Evolutionary conservation across 2,329 filamentous ascomycete species (phyloP).

Genomic region (Aulographum hederae): DNA sequence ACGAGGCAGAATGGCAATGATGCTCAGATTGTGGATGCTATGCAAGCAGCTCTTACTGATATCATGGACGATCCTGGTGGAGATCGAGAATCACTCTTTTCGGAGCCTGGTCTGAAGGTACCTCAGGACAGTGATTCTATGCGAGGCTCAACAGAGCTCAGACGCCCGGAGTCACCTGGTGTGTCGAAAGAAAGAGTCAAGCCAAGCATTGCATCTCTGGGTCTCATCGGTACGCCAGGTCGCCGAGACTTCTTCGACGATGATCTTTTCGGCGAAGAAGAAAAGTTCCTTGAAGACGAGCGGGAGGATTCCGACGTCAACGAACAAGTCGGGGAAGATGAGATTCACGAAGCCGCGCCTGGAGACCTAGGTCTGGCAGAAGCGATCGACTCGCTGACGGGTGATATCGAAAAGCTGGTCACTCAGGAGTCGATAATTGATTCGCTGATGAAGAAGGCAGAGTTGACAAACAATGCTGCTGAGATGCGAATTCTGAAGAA

Average conservation of each 20-base stretch:
- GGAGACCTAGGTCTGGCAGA: conserved; percentile 87
- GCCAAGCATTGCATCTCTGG: conserved; percentile 79
- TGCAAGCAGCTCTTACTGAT: conserved; percentile 79
- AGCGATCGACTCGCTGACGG: conserved; percentile 72
- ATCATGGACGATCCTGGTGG: conserved; percentile 74
- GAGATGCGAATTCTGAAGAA: conserved; percentile 85
- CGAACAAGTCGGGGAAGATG: conserved; percentile 50
- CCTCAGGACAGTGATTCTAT: conserved; percentile 43
- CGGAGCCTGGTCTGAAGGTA: conserved; percentile 29
- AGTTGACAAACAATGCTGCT: conserved; percentile 90
- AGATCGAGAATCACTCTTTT: conserved; percentile 47
- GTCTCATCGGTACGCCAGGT: conserved; percentile 72
- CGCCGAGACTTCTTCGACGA: conserved; percentile 89
- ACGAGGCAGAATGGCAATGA: conserved; percentile 39
- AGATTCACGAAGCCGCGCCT: conserved; percentile 84
- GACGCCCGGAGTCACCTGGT: conserved; percentile 22
- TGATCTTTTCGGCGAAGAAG: conserved; percentile 80
- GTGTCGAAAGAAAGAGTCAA: conserved; percentile 34
- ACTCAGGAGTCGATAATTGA: conserved; percentile 85
- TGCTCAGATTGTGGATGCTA: conserved; percentile 69
- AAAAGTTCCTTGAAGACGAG: conserved; percentile 72
- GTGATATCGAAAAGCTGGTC: conserved; percentile 74
- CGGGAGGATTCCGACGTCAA: conserved; percentile 50
- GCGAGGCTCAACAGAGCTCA: conserved; percentile 42
- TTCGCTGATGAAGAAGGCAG: conserved; percentile 80